Evolutionary conservation across 2,329 filamentous ascomycete species (phyloP).

Genomic region (Seiridium unicorne): DNA sequence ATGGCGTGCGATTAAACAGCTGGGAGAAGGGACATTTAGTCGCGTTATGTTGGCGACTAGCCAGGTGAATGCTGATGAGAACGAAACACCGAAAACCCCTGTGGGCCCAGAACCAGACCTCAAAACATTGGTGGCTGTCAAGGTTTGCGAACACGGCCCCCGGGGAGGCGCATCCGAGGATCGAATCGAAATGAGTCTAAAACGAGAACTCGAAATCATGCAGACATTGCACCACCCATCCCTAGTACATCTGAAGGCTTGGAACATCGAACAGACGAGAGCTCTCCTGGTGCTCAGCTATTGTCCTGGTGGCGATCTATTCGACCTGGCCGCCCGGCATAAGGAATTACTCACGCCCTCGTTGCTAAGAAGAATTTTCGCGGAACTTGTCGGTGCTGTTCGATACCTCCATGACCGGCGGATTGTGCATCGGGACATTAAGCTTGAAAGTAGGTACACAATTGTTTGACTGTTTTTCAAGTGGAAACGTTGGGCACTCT

Average conservation of each 20-base stretch:
- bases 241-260: slow-evolving; percentile 86
- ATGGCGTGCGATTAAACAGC: slow-evolving; percentile 76
- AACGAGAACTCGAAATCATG: slow-evolving; percentile 93
- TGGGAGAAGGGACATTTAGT: slow-evolving; percentile 95
- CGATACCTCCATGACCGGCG: slow-evolving; percentile 79
- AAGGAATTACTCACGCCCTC: slow-evolving; percentile 64
- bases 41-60: slow-evolving; percentile 89
- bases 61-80: slow-evolving; percentile 56
- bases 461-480: slow-evolving; percentile 13
- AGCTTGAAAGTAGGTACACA: slow-evolving; percentile 76
- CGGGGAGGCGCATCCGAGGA: slow-evolving; percentile 92
- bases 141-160: slow-evolving; percentile 92
- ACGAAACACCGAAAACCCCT: slow-evolving; percentile 33
- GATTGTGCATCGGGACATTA: slow-evolving; percentile 96
- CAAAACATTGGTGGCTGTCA: slow-evolving; percentile 88
- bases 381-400: slow-evolving; percentile 83
- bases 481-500: slow-evolving; percentile 69
- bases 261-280: slow-evolving; percentile 78
- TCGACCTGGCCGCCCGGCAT: slow-evolving; percentile 81
- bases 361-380: slow-evolving; percentile 81
- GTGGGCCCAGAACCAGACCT: slow-evolving; percentile 49
- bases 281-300: slow-evolving; percentile 87
- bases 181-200: slow-evolving; percentile 87
- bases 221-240: slow-evolving; percentile 85
- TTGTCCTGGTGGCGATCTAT: slow-evolving; percentile 90